Evolutionary conservation across 768 basidiomycete species (phyloP).

Genomic region (Boletus pseudopeckii): DNA sequence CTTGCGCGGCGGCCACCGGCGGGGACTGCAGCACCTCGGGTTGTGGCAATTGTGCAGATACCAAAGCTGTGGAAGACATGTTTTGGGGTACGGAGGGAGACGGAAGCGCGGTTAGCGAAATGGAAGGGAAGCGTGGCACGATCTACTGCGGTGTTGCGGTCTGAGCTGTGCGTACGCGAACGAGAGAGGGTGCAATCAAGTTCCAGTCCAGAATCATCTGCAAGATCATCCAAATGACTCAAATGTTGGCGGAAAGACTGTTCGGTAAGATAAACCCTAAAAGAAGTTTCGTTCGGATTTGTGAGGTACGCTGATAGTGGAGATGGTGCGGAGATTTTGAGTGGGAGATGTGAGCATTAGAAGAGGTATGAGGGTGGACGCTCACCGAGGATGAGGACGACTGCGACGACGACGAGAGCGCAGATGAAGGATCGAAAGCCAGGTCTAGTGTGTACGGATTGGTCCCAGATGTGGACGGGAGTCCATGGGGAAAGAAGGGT

Average conservation of each 20-base stretch:
- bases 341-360: background rate
- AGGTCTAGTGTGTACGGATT: slow-evolving; percentile 50
- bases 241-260: slow-evolving; percentile 95
- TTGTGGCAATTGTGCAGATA: slow-evolving; percentile 76
- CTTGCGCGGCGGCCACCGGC: slow-evolving; percentile 59
- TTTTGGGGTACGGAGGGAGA: slow-evolving; percentile 89
- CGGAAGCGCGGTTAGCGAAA: slow-evolving; percentile 89
- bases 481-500: slow-evolving; percentile 58
- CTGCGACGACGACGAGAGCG: slow-evolving; percentile 62
- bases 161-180: slow-evolving; percentile 24
- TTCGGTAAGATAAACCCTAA: slow-evolving; percentile 94
- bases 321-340: background rate
- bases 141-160: slow-evolving; percentile 18
- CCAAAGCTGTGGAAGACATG: slow-evolving; percentile 85
- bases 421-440: slow-evolving; percentile 72
- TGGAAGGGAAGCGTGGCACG: slow-evolving; percentile 49
- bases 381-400: slow-evolving; percentile 72
- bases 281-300: slow-evolving; percentile 91
- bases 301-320: slow-evolving; percentile 77
- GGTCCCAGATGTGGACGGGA: slow-evolving; percentile 49
- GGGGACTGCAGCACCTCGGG: slow-evolving; percentile 29
- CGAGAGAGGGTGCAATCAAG: slow-evolving; percentile 28
- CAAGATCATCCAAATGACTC: slow-evolving; percentile 71
- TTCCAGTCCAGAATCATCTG: slow-evolving; percentile 46
- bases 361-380: slow-evolving; percentile 10